Evolutionary conservation across 495 filamentous ascomycete genomes (phyloP).

Genomic region (Neurospora cerealis): DNA sequence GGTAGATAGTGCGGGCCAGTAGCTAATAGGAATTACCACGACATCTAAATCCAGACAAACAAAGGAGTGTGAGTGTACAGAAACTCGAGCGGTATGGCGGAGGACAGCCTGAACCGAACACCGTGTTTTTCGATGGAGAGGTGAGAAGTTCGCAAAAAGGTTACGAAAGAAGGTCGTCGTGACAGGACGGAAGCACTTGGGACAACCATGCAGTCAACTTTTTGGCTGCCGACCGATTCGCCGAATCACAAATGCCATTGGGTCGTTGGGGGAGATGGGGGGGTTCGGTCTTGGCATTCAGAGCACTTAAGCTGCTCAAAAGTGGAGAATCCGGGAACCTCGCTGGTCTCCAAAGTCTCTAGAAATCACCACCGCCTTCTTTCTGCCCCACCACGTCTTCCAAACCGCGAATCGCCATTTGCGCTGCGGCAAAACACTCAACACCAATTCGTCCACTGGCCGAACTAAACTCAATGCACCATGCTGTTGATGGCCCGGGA

Average conservation of each 20-base stretch:
- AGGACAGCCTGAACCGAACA: not conserved
- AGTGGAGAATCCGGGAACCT: not conserved
- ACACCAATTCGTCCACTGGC: not conserved
- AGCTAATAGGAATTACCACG: not conserved
- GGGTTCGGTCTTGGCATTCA: not conserved
- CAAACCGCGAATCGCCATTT: conserved; percentile 15
- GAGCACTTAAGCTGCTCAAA: not conserved
- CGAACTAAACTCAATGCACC: not conserved
- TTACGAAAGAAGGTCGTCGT: not conserved
- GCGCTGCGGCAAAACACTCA: not conserved
- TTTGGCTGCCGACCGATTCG: not conserved
- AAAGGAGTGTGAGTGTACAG: not conserved
- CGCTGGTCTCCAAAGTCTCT: conserved; percentile 1
- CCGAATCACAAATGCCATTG: not conserved
- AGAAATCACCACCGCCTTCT: conserved; percentile 14
- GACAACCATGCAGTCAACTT: not conserved
- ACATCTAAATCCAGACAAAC: not conserved
- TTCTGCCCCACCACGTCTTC: conserved; percentile 7
- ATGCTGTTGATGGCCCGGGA: not conserved
- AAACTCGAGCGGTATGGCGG: not conserved
- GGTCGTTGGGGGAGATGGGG: not conserved
- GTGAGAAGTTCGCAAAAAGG: not conserved
- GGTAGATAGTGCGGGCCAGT: not conserved
- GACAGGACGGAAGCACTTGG: not conserved
- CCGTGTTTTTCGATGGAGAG: not conserved